These are phyloP conservation scores for Rhododendron williamsianum DNA, from an alignment of 148 eudicot genomes.

Conservation along the genomic window DNA sequence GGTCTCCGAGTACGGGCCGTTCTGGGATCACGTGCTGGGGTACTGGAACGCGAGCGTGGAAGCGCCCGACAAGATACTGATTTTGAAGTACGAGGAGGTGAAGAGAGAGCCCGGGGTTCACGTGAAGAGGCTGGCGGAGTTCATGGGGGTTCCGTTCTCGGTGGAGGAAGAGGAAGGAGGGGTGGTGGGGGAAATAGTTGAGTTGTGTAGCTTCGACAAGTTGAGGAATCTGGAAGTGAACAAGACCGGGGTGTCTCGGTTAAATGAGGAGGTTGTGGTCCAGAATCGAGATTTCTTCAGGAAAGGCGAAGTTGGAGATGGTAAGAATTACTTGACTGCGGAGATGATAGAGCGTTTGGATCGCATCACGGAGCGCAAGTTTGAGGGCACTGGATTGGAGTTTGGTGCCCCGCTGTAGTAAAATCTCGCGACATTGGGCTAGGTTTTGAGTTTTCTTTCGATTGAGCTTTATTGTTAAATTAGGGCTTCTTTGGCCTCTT, in stretches of 20 bases:
- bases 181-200: neutral
- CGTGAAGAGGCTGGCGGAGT: constrained; percentile 8
- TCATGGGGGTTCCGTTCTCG: neutral
- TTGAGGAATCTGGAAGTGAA: neutral
- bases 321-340: no score
- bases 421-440: no score
- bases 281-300: neutral
- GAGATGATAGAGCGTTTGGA: no score
- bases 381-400: no score
- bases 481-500: no score
- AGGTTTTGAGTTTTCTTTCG: no score
- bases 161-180: neutral
- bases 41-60: neutral
- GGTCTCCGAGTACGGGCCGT: neutral
- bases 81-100: constrained; percentile 10
- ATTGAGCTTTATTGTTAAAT: no score
- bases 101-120: neutral
- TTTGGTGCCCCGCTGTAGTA: no score
- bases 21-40: neutral
- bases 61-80: neutral
- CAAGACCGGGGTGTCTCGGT: no score
- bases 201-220: neutral
- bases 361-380: no score
- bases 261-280: neutral
- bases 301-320: neutral